Conservation (phyloP, 202 grass and related monocot species). For the Zizania palustris region DNA sequence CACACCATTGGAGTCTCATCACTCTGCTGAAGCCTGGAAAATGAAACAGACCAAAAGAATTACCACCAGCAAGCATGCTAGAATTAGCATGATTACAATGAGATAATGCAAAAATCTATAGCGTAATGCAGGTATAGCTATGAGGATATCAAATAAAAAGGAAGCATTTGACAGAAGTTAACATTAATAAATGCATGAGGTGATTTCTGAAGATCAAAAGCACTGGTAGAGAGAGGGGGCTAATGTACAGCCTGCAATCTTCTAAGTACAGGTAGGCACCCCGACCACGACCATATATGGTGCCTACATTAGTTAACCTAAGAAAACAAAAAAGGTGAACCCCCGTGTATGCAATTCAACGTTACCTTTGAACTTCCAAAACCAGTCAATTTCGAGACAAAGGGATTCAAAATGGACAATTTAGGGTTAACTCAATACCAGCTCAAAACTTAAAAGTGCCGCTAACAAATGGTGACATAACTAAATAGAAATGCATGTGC, state of each 20-base stretch:
- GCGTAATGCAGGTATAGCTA: background rate
- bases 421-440: no score
- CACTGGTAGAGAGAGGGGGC: no score
- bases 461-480: background rate
- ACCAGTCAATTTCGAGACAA: no score
- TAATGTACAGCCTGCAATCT: background rate
- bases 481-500: constrained; percentile 1
- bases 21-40: constrained; percentile 82
- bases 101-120: background rate
- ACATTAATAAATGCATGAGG: background rate
- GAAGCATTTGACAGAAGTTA: background rate
- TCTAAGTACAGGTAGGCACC: background rate
- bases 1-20: constrained; percentile 93
- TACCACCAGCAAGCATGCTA: background rate
- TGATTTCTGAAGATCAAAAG: background rate
- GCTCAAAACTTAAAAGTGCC: background rate
- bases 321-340: no score
- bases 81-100: background rate
- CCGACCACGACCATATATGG: no score
- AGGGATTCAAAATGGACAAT: no score
- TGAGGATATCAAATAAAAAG: background rate
- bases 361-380: no score
- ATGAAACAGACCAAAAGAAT: constrained; percentile 22
- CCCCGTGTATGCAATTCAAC: no score
- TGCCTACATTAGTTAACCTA: no score